These are phyloP conservation scores for Eucalyptus albens DNA, from an alignment of 345 rosid genomes.

Conservation along the genomic window DNA sequence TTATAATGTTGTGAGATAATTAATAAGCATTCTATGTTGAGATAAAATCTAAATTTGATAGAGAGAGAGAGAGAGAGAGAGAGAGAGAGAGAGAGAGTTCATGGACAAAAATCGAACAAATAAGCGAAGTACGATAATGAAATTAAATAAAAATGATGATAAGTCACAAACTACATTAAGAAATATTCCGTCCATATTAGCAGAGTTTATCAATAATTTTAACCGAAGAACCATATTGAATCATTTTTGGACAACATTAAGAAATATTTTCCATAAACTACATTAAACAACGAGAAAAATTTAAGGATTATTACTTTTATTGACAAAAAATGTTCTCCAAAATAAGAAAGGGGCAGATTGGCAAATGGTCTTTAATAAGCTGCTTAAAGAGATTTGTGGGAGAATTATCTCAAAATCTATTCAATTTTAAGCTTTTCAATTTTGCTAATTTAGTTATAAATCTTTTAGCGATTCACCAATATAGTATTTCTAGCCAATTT, in stretches of 20 bases:
- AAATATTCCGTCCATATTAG: neutral
- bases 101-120: neutral
- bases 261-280: neutral
- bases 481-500: neutral
- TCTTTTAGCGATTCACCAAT: neutral
- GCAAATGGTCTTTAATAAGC: neutral
- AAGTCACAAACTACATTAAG: neutral
- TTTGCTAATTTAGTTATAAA: neutral
- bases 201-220: neutral
- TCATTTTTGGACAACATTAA: neutral
- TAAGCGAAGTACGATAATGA: neutral
- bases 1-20: neutral
- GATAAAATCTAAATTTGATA: too few species aligned
- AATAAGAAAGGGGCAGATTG: neutral
- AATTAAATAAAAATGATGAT: neutral
- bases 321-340: neutral
- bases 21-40: neutral
- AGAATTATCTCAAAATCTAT: neutral
- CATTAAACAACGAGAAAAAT: neutral
- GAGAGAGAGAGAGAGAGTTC: neutral
- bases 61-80: neutral
- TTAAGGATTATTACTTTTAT: neutral
- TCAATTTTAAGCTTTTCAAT: neutral
- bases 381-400: neutral
- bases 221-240: neutral